Conservation (phyloP, 148 eudicot genomes). For the Vaccinium corymbosum region DNA sequence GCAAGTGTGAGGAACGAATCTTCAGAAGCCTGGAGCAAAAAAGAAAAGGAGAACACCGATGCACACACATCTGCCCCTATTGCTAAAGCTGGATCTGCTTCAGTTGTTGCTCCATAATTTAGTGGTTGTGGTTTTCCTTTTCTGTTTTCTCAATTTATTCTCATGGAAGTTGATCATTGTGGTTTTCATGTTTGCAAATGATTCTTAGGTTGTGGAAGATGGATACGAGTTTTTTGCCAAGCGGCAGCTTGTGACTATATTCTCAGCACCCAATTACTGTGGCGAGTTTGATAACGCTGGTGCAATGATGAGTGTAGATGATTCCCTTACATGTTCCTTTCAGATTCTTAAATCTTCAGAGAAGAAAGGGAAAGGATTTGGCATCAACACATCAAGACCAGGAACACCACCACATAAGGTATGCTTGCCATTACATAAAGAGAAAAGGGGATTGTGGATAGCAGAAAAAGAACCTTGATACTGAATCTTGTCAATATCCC, state of each 20-base stretch:
- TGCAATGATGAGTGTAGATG: conserved; percentile 87
- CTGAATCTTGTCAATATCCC: not conserved
- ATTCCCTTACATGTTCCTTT: conserved; percentile 68
- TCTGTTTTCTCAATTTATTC: not conserved
- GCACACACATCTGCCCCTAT: not conserved
- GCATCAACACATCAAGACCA: conserved; percentile 50
- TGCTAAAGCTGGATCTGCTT: not conserved
- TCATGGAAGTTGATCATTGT: not conserved
- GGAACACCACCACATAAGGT: conserved; percentile 79
- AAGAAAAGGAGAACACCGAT: not conserved
- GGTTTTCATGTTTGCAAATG: not conserved
- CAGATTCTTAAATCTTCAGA: conserved; percentile 68
- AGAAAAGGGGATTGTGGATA: not conserved
- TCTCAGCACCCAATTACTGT: conserved; percentile 80
- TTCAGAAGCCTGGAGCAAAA: not conserved
- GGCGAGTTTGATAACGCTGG: conserved; percentile 83
- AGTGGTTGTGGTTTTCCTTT: not conserved
- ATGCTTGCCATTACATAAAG: conserved; percentile 9
- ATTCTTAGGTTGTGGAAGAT: conserved; percentile 69
- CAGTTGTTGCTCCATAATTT: not conserved
- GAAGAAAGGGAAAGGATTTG: conserved; percentile 68
- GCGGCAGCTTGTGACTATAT: conserved; percentile 69
- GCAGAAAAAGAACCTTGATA: not conserved
- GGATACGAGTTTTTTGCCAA: conserved; percentile 74
- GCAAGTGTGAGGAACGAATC: not conserved